Base-by-base conservation (phyloP, 805 yeast species). In the Monosporozyma unispora region DNA sequence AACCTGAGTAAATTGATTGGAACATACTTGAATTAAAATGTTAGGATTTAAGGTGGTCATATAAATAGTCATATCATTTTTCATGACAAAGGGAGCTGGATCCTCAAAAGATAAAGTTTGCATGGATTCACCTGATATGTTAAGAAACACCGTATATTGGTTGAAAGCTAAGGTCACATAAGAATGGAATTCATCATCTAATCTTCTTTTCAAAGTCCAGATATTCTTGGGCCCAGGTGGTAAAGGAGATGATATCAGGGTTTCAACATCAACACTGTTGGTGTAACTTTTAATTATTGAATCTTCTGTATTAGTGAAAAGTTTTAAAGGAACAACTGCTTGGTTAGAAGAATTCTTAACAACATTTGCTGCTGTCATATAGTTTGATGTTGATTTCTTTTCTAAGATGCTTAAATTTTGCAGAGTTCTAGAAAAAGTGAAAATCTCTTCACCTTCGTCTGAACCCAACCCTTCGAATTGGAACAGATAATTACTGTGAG, bases 401-500 rank as follows among this genome's bases (percentile, higher is more conserved):
- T 80, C 82, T 0, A 81, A 80, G 3, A 82, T 63, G 12, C 78
- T 78, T 31, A 88, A 64, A 65, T 87, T 85, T 2, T 74, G 78
- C 31, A 78, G 67, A 1, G 64, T 65, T 3, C 19, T 10, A 1
- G 54, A 63, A 4, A 73, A 67, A 4, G 63, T 60, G 51, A 64
- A 66, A 0, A 47, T 37, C 22, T 22, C 23, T 2, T 21, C 21
- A 14, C 7, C 16, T 14, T 68, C 69, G 35, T 67, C 68, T 0
- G 75, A 81, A 1, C 95, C 96, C 43, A 89, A 68, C 46, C 77
- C 77, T 53, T 84, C 87, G 58, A 91, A 84, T 62, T 88, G 96
- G 58, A 82, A 87, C n/a, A 86, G 70, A 18, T 70, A 64, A 57
- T 82, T 86, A 58, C 83, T 81, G 27, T 83, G 80, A 50, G 70